Conservation (phyloP, 1,284 basidiomycete genomes). For the Takashimella tepidaria region DNA sequence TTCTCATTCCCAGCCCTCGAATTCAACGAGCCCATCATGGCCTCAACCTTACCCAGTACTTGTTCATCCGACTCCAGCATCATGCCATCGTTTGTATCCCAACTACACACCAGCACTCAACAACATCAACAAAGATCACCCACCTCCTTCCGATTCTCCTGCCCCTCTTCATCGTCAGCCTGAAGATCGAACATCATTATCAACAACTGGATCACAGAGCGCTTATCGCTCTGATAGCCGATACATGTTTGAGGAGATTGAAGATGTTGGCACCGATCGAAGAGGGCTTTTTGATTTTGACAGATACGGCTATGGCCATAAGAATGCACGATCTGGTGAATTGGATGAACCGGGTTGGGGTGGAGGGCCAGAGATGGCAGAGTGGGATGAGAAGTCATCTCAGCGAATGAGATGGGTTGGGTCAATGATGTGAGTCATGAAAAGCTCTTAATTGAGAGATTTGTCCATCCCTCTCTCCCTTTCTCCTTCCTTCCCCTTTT, state of each 20-base stretch:
- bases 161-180: neutral
- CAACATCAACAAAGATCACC: neutral
- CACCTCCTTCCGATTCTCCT: constrained; percentile 1
- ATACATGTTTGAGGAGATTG: neutral
- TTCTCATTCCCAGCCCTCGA: constrained; percentile 1
- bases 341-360: constrained; percentile 13
- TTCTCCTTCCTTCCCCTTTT: no score
- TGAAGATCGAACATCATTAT: no score
- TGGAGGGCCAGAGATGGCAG: constrained; percentile 27
- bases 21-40: neutral
- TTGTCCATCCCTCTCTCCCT: no score
- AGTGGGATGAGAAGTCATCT: constrained; percentile 23
- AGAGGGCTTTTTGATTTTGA: neutral
- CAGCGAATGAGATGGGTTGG: constrained; percentile 39
- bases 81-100: constrained; percentile 32
- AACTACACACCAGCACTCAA: constrained; percentile 41
- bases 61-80: constrained; percentile 31
- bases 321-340: neutral
- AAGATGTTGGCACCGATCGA: neutral
- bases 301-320: neutral
- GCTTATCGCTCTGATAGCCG: no score
- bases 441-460: no score
- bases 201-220: no score
- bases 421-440: constrained; percentile 39
- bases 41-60: constrained; percentile 24